Evolutionary conservation across 768 basidiomycete species (phyloP).

Genomic region (Termitomyces sp.): DNA sequence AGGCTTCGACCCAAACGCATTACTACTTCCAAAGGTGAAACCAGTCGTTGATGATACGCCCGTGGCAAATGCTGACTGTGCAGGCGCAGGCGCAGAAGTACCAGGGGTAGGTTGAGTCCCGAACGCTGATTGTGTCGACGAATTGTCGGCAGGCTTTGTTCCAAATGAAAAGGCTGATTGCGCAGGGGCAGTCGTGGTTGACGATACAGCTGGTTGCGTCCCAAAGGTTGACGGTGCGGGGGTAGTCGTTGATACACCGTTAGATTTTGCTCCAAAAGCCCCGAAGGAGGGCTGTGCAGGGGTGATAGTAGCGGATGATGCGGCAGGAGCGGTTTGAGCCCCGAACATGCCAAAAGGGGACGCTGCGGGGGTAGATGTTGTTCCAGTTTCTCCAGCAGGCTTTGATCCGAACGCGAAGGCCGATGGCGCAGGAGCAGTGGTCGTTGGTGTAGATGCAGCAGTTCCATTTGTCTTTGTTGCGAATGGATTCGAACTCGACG

Average conservation of each 20-base stretch:
- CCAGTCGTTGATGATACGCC: background rate
- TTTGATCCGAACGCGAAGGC: constrained; percentile 2
- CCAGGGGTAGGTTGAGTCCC: constrained; percentile 4
- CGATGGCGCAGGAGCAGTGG: background rate
- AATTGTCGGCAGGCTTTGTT: constrained; percentile 1
- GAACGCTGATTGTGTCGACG: constrained; percentile 1
- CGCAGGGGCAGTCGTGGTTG: background rate
- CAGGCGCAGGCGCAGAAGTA: background rate
- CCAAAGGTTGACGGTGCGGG: constrained; percentile 4
- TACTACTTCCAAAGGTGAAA: background rate
- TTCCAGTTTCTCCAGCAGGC: background rate
- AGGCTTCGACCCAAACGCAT: background rate
- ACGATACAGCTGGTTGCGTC: background rate
- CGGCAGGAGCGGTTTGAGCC: background rate
- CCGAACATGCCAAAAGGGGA: background rate
- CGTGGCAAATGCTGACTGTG: background rate
- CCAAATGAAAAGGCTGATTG: constrained; percentile 2
- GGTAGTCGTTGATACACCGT: background rate
- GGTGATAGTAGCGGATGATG: background rate
- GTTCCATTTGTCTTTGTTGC: constrained; percentile 9
- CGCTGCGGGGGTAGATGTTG: background rate
- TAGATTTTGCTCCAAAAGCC: background rate
- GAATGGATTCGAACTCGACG: constrained; percentile 1
- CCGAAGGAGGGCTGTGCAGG: background rate
- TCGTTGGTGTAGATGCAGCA: background rate